Evolutionary conservation across 2,329 filamentous ascomycete genomes (phyloP).

Genomic region (Podosphaera xanthii): DNA sequence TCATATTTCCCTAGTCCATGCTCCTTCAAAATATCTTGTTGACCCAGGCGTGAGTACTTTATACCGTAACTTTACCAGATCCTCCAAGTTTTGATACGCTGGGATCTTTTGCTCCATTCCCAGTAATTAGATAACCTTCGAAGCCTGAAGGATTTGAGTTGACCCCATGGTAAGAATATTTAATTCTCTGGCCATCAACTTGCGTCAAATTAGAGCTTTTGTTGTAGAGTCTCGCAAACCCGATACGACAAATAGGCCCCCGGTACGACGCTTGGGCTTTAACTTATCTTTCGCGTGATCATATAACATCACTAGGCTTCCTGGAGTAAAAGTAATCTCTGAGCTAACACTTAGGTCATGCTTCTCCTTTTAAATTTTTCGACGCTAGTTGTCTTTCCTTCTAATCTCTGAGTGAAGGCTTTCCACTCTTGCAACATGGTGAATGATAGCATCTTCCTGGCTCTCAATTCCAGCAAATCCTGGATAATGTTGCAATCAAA

Average conservation of each 20-base stretch:
- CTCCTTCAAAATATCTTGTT: neutral
- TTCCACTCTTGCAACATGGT: neutral
- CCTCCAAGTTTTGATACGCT: neutral
- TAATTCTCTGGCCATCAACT: neutral
- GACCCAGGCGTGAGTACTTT: neutral
- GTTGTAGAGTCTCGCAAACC: neutral
- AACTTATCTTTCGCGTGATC: neutral
- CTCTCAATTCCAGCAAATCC: neutral
- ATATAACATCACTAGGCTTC: neutral
- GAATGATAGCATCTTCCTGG: neutral
- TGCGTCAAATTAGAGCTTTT: neutral
- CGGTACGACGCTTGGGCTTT: neutral
- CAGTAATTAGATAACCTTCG: neutral
- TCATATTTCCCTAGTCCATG: neutral
- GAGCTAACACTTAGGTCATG: neutral
- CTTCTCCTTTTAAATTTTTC: neutral
- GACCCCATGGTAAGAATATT: neutral
- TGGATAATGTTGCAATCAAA: neutral
- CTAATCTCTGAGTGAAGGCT: neutral
- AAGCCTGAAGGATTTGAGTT: neutral
- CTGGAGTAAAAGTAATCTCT: neutral
- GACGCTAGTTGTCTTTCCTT: neutral
- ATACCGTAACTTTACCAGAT: neutral
- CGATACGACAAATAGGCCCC: neutral
- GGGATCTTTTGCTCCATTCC: neutral